Evolutionary conservation across 2,329 filamentous ascomycete species (phyloP).

Genomic region (Seiridium cupressi): DNA sequence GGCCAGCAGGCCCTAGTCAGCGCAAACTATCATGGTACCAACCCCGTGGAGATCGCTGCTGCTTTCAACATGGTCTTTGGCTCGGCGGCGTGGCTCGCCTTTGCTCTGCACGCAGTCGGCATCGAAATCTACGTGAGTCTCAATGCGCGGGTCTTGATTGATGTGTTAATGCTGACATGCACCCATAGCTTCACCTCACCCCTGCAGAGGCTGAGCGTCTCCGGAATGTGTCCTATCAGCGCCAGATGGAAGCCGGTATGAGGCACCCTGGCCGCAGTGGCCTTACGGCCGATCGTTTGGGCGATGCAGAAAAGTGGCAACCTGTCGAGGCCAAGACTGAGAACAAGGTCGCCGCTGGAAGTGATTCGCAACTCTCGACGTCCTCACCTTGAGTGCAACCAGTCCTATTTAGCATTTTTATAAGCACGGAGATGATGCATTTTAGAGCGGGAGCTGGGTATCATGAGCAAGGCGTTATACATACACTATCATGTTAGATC

Average conservation of each 20-base stretch:
- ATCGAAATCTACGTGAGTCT: conserved; percentile 46
- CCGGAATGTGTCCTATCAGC: conserved; percentile 53
- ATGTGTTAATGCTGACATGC: not conserved
- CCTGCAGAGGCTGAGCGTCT: conserved; percentile 52
- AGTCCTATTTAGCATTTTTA: not conserved
- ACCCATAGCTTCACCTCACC: conserved; percentile 46
- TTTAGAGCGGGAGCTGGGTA: no score
- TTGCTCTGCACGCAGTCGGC: conserved; percentile 48
- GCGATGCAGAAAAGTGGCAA: conserved; percentile 6
- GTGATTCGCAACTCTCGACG: not conserved
- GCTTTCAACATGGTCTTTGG: conserved; percentile 48
- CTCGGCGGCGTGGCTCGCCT: conserved; percentile 49
- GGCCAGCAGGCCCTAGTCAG: conserved; percentile 26
- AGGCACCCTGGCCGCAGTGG: conserved; percentile 46
- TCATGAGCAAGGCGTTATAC: no score
- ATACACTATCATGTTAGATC: no score
- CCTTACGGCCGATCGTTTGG: conserved; percentile 37
- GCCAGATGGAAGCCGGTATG: conserved; percentile 53
- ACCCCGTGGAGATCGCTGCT: conserved; percentile 33
- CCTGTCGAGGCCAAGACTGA: not conserved
- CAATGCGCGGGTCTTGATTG: conserved; percentile 10
- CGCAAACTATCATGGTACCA: conserved; percentile 28
- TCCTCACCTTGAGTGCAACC: not conserved
- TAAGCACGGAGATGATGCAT: not conserved
- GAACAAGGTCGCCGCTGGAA: not conserved